phyloP scores from a whole-genome alignment of 2,329 filamentous ascomycete species.

The Purpureocillium lavendulum region DNA sequence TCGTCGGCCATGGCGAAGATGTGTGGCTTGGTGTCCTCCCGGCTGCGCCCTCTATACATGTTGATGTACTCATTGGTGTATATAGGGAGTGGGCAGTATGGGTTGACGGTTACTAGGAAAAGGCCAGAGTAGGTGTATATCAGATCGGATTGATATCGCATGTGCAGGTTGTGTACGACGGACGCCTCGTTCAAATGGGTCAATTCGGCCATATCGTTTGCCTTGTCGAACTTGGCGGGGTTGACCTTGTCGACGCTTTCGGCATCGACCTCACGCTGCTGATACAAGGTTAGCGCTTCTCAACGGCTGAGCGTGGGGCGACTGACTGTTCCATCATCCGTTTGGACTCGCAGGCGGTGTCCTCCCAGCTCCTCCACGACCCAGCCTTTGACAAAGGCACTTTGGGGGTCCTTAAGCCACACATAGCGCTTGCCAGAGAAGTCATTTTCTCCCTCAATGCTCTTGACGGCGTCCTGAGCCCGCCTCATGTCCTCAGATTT shows the following conservation, averaged over 20 bases:
- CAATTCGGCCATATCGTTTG: constrained; percentile 97
- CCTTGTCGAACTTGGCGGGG: constrained; percentile 98
- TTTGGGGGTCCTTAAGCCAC: constrained; percentile 82
- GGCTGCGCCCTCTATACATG: constrained; percentile 87
- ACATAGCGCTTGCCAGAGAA: constrained; percentile 98
- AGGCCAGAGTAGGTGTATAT: constrained; percentile 98
- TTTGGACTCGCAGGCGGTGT: constrained; percentile 74
- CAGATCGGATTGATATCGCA: constrained; percentile 88
- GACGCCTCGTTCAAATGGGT: constrained; percentile 97
- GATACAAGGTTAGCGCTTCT: constrained; percentile 11
- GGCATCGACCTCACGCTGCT: constrained; percentile 80
- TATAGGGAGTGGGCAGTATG: constrained; percentile 89
- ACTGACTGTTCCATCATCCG: constrained; percentile 81
- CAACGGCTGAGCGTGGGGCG: not conserved
- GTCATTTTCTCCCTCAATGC: constrained; percentile 95
- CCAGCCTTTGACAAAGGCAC: constrained; percentile 87
- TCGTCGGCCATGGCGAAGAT: constrained; percentile 97
- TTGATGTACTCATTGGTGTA: constrained; percentile 96
- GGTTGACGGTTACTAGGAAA: constrained; percentile 94
- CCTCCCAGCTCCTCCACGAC: constrained; percentile 72
- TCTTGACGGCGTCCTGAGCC: constrained; percentile 47
- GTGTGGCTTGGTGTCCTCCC: constrained; percentile 93
- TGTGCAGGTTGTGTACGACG: constrained; percentile 93
- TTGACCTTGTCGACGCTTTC: constrained; percentile 98
- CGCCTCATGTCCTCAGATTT: constrained; percentile 69